Evolutionary conservation across 2,329 filamentous ascomycete species (phyloP).

Genomic region (Venturia pyrina): DNA sequence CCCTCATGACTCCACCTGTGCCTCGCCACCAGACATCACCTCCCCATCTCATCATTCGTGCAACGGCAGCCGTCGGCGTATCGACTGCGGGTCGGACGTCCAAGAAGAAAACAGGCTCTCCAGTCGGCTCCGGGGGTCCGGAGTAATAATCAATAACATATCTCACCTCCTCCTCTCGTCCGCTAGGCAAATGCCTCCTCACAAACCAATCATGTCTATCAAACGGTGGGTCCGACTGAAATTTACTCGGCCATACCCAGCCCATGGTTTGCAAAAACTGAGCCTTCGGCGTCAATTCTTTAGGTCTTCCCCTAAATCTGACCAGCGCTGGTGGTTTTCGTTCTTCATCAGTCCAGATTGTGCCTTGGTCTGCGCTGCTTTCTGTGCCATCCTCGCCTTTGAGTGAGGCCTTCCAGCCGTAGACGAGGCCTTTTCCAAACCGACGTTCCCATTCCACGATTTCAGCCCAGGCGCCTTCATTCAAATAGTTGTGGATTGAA

Average conservation of each 20-base stretch:
- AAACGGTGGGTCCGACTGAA: constrained; percentile 74
- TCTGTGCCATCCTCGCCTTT: constrained; percentile 60
- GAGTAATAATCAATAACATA: constrained; percentile 98
- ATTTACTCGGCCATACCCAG: constrained; percentile 68
- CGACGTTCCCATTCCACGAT: constrained; percentile 88
- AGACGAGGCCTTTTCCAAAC: constrained; percentile 62
- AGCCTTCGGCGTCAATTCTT: constrained; percentile 86
- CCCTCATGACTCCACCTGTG: constrained; percentile 57
- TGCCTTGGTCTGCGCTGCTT: constrained; percentile 38
- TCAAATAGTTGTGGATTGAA: constrained; percentile 93
- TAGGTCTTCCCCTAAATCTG: constrained; percentile 79
- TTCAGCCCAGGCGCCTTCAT: constrained; percentile 94
- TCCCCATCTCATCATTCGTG: constrained; percentile 79
- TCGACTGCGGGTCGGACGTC: constrained; percentile 85
- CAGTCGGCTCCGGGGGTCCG: constrained; percentile 67
- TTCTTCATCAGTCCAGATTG: constrained; percentile 25
- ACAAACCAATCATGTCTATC: constrained; percentile 98
- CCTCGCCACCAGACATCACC: constrained; percentile 92
- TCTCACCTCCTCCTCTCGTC: constrained; percentile 64
- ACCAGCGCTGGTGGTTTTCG: constrained; percentile 59
- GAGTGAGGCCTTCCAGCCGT: constrained; percentile 64
- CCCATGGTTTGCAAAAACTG: constrained; percentile 72
- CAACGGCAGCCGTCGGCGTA: constrained; percentile 67
- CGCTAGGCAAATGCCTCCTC: constrained; percentile 55
- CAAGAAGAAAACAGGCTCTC: constrained; percentile 90